A percentile compares a stretch with the other conserved stretches of the same genome.
phyloP scores from a whole-genome alignment of 768 basidiomycete genomes.

The Kwoniella dendrophila region DNA sequence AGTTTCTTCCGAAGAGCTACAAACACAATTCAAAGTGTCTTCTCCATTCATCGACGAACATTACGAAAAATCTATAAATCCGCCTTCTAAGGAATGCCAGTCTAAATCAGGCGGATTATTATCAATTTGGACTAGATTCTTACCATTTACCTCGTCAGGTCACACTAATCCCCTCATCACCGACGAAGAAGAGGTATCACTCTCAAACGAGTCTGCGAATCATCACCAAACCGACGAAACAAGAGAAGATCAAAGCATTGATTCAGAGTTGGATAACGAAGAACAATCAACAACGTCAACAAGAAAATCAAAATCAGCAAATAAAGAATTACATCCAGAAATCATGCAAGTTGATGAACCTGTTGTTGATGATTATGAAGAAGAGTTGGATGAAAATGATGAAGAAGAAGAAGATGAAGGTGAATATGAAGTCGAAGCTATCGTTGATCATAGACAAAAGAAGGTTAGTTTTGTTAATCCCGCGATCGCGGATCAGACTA shows the following conservation, averaged over 20 bases:
- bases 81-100: background rate
- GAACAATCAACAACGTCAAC: background rate
- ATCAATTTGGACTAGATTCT: constrained; percentile 7
- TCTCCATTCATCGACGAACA: background rate
- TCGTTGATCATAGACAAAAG: constrained; percentile 37
- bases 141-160: constrained; percentile 16
- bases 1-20: too few species aligned
- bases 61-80: background rate
- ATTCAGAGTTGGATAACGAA: background rate
- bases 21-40: background rate
- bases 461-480: too few species aligned
- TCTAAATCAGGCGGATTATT: constrained; percentile 15
- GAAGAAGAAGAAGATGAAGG: constrained; percentile 24
- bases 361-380: constrained; percentile 5
- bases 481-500: too few species aligned
- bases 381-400: constrained; percentile 14
- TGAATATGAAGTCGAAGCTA: constrained; percentile 25
- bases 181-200: too few species aligned
- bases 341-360: constrained; percentile 6
- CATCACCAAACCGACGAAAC: too few species aligned
- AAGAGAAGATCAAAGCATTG: too few species aligned
- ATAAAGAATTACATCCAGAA: constrained; percentile 17
- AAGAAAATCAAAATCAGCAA: constrained; percentile 15
- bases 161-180: too few species aligned
- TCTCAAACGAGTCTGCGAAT: too few species aligned